Base-by-base conservation (phyloP, 2,329 filamentous ascomycete genomes). In the Paracoccidioides brasiliensis region DNA sequence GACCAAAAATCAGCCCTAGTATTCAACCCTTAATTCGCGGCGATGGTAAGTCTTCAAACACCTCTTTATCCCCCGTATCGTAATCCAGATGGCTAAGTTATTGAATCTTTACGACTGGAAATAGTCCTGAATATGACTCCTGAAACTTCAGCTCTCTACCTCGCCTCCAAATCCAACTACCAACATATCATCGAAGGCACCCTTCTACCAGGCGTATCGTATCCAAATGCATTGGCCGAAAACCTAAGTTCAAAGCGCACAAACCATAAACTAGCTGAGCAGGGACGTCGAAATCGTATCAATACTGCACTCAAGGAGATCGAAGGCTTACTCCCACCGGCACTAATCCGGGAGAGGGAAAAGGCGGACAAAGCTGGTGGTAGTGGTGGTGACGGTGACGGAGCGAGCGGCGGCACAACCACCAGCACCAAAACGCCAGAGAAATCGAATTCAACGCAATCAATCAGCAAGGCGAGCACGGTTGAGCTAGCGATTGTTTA, bases 401-500 rank as follows among this genome's bases (percentile, higher is more conserved):
- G 60, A 12, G 70, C 65, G 33, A 73, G 74, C 46, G 73, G 72
- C 59, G 75, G 76, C 22, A 22, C 22, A 22, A 22, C 22, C 40
- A 72, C 76, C 63, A 76, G 79, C 66, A 71, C 70, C 42, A 44
- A 44, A 9, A 28, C 42, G 66, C 32, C 66, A 59, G 33, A 70
- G 68, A 52, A 78, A 77, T 60, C 72, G 72, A 56, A 71, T 73
- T 58, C 63, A 7, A 74, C 72, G 9, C 79, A 82, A 53, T 82
- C 86, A 37, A 90, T 85, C 64, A 96, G 90, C 72, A 98, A 97
- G 70, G 93, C 93, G 1, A 95, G 88, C 62, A 96, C 94, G 0
- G 93, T 98, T n/a, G 93, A 98, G 71, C 84, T 88, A 72, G 93
- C 93, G 1, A 97, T 97, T 64, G 85, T 90, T 56, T 96, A 97